Evolutionary conservation across 768 basidiomycete species (phyloP), one percentile per base, ranked within the genome.

Genomic region (Leccinum sublutescens): DNA sequence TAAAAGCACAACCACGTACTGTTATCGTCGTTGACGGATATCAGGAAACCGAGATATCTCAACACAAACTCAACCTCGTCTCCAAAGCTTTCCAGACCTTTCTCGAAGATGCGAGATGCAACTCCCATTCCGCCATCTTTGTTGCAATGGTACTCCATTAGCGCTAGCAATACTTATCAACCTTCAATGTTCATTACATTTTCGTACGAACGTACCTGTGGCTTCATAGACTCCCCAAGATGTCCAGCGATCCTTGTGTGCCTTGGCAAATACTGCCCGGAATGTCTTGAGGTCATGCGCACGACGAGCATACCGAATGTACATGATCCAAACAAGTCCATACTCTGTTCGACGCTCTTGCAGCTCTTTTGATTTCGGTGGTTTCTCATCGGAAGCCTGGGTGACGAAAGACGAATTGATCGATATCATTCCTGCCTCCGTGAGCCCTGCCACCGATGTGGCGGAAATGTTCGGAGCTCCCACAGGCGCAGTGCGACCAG

Each of bases 141-240:
- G 67, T 87, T 91, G 69, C 83, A 83, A 71, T 97, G 94, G 68
- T 97, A 97, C 72, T 98, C 97, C 85, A 96, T 91, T 65, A 95
- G 71, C 0, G 97, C 97, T 95, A 69, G 17, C 53, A 59, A 54
- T 51, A 19, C 43, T 57, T 17, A 50, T 58, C 33, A 72, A 55
- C 10, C 29, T 45, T 36, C 33, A 50, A 27, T 21, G 49, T 29
- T 29, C 21, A 19, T 48, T 48, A 55, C 50, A 43, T 31, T 7
- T 38, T 53, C 25, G 56, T 47, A 4, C 50, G 21, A 50, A 64
- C 55, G 47, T 50, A 95, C 95, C 95, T 56, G 92, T 87, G 47
- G 95, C 90, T 71, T 98, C 95, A 66, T 88, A 96, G 0, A 93
- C 89, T 67, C 95, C 90, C 97, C 97, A 98, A 15, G 91, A 81